Evolutionary conservation across 768 basidiomycete species (phyloP).

Genomic region (Rhodotorula diobovata): DNA sequence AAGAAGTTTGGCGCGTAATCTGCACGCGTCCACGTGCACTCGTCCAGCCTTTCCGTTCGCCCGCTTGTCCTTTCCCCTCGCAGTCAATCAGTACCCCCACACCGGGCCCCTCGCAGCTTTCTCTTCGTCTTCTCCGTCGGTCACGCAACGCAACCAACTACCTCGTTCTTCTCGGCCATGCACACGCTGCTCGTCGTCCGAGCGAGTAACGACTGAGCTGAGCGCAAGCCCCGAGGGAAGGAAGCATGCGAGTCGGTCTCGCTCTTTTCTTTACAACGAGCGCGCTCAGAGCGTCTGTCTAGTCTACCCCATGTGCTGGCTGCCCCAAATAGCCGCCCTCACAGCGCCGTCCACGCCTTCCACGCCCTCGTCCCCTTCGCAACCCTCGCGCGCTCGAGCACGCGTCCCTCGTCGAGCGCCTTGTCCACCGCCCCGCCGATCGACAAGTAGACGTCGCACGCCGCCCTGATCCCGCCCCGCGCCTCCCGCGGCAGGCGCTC

Average conservation of each 20-base stretch:
- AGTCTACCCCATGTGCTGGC: not conserved
- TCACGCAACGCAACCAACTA: not conserved
- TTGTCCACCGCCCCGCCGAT: constrained; percentile 45
- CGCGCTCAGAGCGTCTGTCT: not conserved
- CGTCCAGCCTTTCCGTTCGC: not conserved
- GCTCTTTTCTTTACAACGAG: too few relatives aligned
- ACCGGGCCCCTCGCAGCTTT: too few relatives aligned
- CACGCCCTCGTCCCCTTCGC: constrained; percentile 21
- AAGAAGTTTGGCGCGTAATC: constrained; percentile 21
- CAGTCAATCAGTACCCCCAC: too few relatives aligned
- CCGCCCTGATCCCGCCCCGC: constrained; percentile 46
- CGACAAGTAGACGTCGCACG: constrained; percentile 48
- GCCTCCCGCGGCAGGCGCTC: constrained; percentile 41
- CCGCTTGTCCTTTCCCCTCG: not conserved
- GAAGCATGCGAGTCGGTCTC: not conserved
- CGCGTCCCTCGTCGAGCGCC: constrained; percentile 23
- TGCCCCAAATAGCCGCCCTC: not conserved
- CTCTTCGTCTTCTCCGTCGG: too few relatives aligned
- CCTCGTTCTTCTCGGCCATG: too few relatives aligned
- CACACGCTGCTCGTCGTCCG: too few relatives aligned
- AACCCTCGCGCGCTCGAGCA: constrained; percentile 29
- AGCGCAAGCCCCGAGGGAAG: too few relatives aligned
- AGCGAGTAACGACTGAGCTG: too few relatives aligned
- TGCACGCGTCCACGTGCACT: too few relatives aligned
- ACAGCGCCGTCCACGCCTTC: constrained; percentile 21